These are phyloP conservation scores for Cryptosporidium baileyi DNA, from an alignment of 169 alveolate species.

Conservation along the genomic window DNA sequence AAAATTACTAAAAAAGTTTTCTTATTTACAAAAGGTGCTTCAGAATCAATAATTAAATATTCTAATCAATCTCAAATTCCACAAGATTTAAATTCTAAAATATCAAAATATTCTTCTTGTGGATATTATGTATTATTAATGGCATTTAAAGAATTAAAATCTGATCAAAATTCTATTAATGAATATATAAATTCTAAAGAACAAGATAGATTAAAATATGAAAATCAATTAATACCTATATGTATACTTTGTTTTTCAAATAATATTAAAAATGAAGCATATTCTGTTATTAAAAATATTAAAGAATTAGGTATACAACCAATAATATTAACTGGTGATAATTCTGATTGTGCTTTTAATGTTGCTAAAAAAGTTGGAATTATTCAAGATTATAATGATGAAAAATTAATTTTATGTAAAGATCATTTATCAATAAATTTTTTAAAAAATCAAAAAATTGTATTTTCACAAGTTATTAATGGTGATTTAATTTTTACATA, in stretches of 20 bases:
- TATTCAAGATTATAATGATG: not conserved
- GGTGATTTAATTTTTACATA: slow-evolving; percentile 18
- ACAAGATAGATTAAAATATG: not conserved
- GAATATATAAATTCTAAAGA: not conserved
- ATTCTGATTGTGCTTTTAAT: slow-evolving; percentile 14
- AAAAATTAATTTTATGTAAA: not conserved
- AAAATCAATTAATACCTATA: not conserved
- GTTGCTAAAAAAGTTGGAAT: slow-evolving; percentile 54
- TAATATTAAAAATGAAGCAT: slow-evolving; percentile 15
- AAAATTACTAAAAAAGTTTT: not conserved
- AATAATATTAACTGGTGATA: slow-evolving; percentile 31
- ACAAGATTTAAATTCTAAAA: not conserved
- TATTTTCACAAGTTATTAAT: not conserved
- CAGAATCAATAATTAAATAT: slow-evolving; percentile 15
- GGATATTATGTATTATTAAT: slow-evolving; percentile 24
- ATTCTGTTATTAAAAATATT: not conserved
- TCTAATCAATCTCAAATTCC: not conserved
- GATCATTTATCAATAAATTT: not conserved
- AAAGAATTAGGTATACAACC: slow-evolving; percentile 35
- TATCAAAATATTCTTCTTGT: not conserved
- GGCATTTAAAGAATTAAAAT: slow-evolving; percentile 19
- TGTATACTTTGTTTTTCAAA: slow-evolving; percentile 54
- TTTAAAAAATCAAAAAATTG: not conserved
- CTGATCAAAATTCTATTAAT: not conserved
- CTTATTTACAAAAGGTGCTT: slow-evolving; percentile 49